Evolutionary conservation across 176 grass and related monocot species (phyloP).

Genomic region (Phyllostachys edulis): DNA sequence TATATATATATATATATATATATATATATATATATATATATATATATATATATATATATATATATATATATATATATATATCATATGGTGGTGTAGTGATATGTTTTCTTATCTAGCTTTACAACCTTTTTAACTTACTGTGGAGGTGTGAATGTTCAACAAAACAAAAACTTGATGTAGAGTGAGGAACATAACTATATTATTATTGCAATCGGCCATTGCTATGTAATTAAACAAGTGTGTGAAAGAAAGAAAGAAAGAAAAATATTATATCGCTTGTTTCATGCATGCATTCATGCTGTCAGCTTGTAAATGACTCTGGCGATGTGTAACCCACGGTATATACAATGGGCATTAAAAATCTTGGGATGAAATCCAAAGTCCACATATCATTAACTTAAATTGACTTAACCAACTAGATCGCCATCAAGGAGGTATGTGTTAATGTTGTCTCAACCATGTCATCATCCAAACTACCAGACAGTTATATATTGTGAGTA

Average conservation of each 20-base stretch:
- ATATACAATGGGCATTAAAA: constrained; percentile 22
- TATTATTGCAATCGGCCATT: not conserved
- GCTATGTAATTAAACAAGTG: not conserved
- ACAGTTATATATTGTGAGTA: constrained; percentile 31
- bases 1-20: too few species aligned
- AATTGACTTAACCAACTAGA: constrained; percentile 48
- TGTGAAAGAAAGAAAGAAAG: not conserved
- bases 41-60: too few species aligned
- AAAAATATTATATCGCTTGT: constrained; percentile 9
- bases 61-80: too few species aligned
- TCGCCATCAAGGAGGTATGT: constrained; percentile 36
- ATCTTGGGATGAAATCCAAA: constrained; percentile 22
- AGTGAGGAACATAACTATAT: not conserved
- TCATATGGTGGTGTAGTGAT: too few species aligned
- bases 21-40: too few species aligned
- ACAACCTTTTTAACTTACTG: not conserved
- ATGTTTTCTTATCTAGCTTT: constrained; percentile 28
- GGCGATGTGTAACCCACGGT: constrained; percentile 23
- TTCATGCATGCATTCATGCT: constrained; percentile 8
- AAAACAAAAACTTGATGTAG: too few species aligned
- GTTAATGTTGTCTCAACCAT: constrained; percentile 23
- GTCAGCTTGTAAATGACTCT: constrained; percentile 29
- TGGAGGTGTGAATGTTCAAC: not conserved
- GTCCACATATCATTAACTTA: constrained; percentile 56
- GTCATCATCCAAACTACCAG: constrained; percentile 47